Base-by-base conservation (phyloP, 1,284 basidiomycete species). In the Pseudozyma flocculosa region DNA sequence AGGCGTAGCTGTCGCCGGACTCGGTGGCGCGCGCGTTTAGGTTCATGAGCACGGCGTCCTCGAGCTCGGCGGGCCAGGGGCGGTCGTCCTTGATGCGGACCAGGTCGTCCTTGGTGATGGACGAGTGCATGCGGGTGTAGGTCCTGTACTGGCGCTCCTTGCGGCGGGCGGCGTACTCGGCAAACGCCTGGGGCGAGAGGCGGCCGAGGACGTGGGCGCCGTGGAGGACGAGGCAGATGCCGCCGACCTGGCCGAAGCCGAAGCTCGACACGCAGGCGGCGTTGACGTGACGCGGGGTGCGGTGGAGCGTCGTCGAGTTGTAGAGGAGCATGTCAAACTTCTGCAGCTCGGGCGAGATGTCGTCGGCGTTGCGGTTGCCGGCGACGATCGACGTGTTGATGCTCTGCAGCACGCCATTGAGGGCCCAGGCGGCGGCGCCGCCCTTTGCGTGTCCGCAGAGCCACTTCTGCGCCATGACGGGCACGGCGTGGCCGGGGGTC, bases 381-480 rank as follows among this genome's bases (percentile, higher is more conserved):
- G 95, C 92, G 64, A 98, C 84, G 64, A 94, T 85, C 47, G 92
- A 93, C 40, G 86, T 87, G 70, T 84, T 84, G 63, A 98, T 83
- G 23, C 87, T 87, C 80, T 98, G 93, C 54, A 94, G 81, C 55
- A 97, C 84, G 70, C 95, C 95, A 75, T 88, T 88, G 82, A 96
- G 86, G 81, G 95, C 92, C 95, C 94, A 98, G 5, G 93, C 90
- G 53, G 94, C 94, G 24, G 94, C 72, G 40, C 70, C 72, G 48
- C 72, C 72, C 65, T 74, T 74, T 48, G 68, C 66, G 57, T 74
- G 72, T 58, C 72, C 72, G 45, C 64, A 68, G 36, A 74, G 84
- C 80, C 88, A 91, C 85, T 98, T 98, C 80, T 98, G 94, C 1
- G 95, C 91, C 80, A 97, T 89, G 74, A 96, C 87, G 3, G 95